phyloP scores from a whole-genome alignment of 2,329 filamentous ascomycete species.

The Knoxdaviesia capensis region DNA sequence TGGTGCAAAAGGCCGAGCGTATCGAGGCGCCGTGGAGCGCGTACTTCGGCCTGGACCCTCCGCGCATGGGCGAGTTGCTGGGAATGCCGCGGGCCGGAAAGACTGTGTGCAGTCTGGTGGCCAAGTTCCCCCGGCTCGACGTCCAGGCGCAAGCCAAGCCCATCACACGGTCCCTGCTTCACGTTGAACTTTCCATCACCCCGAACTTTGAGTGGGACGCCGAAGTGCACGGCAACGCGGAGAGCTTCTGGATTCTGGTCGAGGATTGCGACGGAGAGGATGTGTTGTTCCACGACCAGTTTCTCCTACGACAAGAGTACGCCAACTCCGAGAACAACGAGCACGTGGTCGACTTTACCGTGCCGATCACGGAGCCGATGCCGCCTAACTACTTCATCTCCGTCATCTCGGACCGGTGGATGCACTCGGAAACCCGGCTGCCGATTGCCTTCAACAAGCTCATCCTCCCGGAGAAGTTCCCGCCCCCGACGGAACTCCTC shows the following conservation, averaged over 20 bases:
- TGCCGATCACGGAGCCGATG: conserved; percentile 93
- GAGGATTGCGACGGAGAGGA: conserved; percentile 97
- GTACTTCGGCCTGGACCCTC: conserved; percentile 92
- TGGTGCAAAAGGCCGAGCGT: conserved; percentile 79
- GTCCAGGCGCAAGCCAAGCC: conserved; percentile 88
- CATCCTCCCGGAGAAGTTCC: conserved; percentile 86
- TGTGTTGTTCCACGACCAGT: conserved; percentile 85
- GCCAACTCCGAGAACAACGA: conserved; percentile 72
- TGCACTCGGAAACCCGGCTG: conserved; percentile 89
- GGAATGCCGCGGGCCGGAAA: conserved; percentile 78
- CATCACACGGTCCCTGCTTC: conserved; percentile 81
- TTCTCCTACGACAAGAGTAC: conserved; percentile 78
- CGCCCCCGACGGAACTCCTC: conserved; percentile 76
- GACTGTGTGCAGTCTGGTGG: conserved; percentile 65
- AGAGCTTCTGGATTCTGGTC: conserved; percentile 92
- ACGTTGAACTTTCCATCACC: conserved; percentile 74
- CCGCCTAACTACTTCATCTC: conserved; percentile 98
- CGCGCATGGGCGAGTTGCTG: conserved; percentile 85
- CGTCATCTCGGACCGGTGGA: conserved; percentile 88
- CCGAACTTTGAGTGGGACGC: conserved; percentile 96
- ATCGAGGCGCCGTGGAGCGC: conserved; percentile 86
- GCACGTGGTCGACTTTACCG: conserved; percentile 88
- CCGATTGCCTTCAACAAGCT: conserved; percentile 91
- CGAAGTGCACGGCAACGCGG: conserved; percentile 63
- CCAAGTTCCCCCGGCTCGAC: conserved; percentile 84